Conservation (phyloP, 768 basidiomycete species). For the Russula virescens region DNA sequence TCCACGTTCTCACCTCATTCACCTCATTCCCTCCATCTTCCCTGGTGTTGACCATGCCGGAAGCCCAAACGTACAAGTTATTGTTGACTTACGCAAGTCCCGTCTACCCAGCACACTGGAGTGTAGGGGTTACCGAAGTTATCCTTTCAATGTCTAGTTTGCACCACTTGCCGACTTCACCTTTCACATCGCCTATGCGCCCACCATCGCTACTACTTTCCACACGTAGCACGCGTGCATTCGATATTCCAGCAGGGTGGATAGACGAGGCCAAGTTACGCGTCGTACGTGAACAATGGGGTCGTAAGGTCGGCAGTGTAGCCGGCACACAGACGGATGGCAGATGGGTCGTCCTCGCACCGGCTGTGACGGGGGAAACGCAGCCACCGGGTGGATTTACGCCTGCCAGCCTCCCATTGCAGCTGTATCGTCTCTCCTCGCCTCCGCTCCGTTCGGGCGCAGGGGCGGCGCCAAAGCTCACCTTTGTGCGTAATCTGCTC, state of each 20-base stretch:
- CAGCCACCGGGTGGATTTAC: conserved; percentile 26
- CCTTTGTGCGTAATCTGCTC: conserved; percentile 63
- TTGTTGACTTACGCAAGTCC: conserved; percentile 70
- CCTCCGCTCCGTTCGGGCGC: conserved; percentile 45
- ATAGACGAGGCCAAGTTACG: conserved; percentile 60
- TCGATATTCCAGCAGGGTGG: conserved; percentile 69
- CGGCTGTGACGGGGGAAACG: conserved; percentile 33
- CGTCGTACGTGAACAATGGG: conserved; percentile 68
- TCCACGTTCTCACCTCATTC: conserved; percentile 68
- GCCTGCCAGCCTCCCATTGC: conserved; percentile 43
- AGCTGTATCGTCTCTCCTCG: conserved; percentile 68
- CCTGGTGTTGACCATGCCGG: conserved; percentile 64
- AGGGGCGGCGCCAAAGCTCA: conserved; percentile 54
- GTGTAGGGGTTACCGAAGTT: conserved; percentile 69
- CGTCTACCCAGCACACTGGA: conserved; percentile 79
- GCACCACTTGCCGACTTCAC: background rate
- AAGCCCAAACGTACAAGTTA: conserved; percentile 58
- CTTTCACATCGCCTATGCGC: conserved; percentile 27
- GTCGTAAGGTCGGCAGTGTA: conserved; percentile 62
- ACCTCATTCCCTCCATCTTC: conserved; percentile 77
- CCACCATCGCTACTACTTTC: conserved; percentile 42
- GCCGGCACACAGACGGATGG: conserved; percentile 79
- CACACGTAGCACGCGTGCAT: conserved; percentile 60
- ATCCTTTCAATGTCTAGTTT: conserved; percentile 43
- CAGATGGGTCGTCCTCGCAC: conserved; percentile 77